Evolutionary conservation across 176 grass and related monocot genomes (phyloP).

Genomic region (Areca catechu): DNA sequence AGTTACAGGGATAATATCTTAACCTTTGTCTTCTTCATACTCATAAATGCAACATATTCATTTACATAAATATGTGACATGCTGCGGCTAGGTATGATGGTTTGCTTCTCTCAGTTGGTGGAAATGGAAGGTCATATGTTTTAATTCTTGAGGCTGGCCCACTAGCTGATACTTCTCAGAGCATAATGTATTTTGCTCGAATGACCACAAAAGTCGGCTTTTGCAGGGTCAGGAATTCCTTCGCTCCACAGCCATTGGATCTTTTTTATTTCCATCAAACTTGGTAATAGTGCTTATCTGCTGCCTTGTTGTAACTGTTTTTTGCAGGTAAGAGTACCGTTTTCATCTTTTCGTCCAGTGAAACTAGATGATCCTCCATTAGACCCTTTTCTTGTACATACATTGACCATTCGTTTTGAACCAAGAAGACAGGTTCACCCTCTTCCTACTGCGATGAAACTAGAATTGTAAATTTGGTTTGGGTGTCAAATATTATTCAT

Average conservation of each 20-base stretch:
- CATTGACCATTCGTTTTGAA: constrained; percentile 95
- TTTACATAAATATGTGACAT: constrained; percentile 7
- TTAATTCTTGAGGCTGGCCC: constrained; percentile 95
- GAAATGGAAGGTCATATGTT: constrained; percentile 94
- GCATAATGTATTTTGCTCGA: constrained; percentile 86
- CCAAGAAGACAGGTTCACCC: constrained; percentile 77
- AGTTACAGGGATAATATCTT: no score
- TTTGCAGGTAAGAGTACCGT: constrained; percentile 82
- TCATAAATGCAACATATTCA: neutral
- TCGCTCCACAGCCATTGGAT: constrained; percentile 8
- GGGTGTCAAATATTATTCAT: no score
- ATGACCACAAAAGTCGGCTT: constrained; percentile 95
- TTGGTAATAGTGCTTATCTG: neutral
- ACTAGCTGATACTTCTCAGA: constrained; percentile 81
- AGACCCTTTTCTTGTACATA: constrained; percentile 99
- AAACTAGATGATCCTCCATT: constrained; percentile 90
- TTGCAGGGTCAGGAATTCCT: constrained; percentile 67
- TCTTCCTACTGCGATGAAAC: constrained; percentile 7
- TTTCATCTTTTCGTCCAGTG: constrained; percentile 92
- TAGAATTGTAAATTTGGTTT: no score
- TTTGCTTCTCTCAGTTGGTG: constrained; percentile 82
- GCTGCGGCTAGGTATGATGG: constrained; percentile 69
- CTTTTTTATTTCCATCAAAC: neutral
- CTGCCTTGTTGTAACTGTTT: constrained; percentile 1
- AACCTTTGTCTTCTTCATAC: no score